Evolutionary conservation across 495 filamentous ascomycete species (phyloP), one percentile per base, ranked within the genome.

Genomic region (Penicillium ochrochloron): DNA sequence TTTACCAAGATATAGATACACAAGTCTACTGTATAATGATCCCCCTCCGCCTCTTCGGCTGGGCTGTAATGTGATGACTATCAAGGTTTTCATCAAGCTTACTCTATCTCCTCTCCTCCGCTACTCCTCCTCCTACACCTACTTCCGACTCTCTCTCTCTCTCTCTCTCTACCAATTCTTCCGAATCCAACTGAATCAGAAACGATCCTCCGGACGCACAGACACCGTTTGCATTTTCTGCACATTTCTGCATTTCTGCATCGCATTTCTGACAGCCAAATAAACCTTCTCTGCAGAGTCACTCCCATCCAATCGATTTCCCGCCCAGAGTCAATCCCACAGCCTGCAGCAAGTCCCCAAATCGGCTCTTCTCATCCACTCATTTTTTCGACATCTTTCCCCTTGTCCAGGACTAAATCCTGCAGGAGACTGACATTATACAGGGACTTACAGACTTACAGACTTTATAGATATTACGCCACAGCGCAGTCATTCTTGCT

Each of bases 301-400:
- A n/a, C 50, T 64, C 64, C 55, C 34, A 57, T 56, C 66, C 67
- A 66, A 69, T 69, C 63, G 53, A 37, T 69, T 37, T 66, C 57
- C 61, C 67, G 63, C 64, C 60, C 66, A 56, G 39, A 61, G 31
- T 64, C 51, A 67, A 63, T 63, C 42, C 34, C 17, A 53, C 57
- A 42, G 57, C 48, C 15, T 62, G 41, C 44, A 61, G 53, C 34
- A 39, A 37, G 21, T n/a, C 37, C 35, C 34, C 29, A 39, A 25
- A 54, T 51, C 58, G 50, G 42, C 27, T 29, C 56, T 54, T 54
- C 63, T 59, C 59, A 61, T 61, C 63, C 63, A 66, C 54, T 66
- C 63, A 46, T 66, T 65, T 39, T 37, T 23, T 31, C 21, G 25
- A 27, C 11, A 25, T 34, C 31, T 8, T 53, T 15, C 31, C 37